These are phyloP conservation scores for Saccharata proteae DNA, from an alignment of 2,329 filamentous ascomycete genomes.

Conservation along the genomic window DNA sequence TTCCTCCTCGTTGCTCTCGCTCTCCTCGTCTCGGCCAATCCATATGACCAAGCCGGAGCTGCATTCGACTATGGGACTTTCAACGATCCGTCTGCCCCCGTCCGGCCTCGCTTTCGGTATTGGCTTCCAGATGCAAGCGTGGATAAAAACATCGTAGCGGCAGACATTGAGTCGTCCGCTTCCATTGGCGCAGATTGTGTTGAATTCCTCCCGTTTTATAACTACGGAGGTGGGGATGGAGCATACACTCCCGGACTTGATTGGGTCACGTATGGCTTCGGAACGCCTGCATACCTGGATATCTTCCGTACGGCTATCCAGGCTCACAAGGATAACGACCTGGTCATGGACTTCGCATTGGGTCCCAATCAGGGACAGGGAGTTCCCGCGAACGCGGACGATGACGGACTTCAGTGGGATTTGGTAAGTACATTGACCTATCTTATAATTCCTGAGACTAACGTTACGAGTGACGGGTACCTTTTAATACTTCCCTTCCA, in stretches of 20 bases:
- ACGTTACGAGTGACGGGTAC: no score
- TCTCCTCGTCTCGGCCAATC: no score
- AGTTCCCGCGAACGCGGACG: conserved; percentile 21
- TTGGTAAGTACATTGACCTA: conserved; percentile 13
- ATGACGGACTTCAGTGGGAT: conserved; percentile 23
- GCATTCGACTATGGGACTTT: no score
- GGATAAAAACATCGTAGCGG: background rate
- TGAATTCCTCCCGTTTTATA: conserved; percentile 1
- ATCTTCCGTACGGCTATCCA: conserved; percentile 6
- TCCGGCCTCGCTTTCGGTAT: background rate
- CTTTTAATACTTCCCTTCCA: no score
- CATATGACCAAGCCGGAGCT: no score
- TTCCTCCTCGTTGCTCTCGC: no score
- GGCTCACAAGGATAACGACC: conserved; percentile 19
- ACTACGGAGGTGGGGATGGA: background rate
- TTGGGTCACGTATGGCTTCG: conserved; percentile 31
- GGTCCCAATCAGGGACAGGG: conserved; percentile 32
- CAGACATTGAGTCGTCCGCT: background rate
- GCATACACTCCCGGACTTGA: conserved; percentile 10
- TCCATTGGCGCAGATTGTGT: background rate
- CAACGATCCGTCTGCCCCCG: no score
- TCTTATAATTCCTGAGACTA: no score
- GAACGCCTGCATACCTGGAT: conserved; percentile 12
- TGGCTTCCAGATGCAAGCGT: background rate
- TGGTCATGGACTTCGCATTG: conserved; percentile 30